Percentiles rank a stretch among this genome's conserved stretches.
Conservation (phyloP, 2,329 filamentous ascomycete species). For the Mollisiaceae sp. region DNA sequence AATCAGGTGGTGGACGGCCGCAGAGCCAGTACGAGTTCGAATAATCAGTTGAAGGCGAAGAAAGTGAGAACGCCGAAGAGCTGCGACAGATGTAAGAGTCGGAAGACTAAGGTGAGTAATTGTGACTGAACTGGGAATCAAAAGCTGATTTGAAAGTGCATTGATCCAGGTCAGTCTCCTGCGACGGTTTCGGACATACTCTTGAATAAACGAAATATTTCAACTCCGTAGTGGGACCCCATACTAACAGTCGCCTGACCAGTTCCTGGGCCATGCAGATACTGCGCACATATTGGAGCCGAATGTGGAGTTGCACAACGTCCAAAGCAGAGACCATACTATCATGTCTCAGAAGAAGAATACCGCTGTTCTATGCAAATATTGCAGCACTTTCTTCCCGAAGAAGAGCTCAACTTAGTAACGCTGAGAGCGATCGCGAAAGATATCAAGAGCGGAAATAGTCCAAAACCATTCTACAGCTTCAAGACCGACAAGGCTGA, state of each 20-base stretch:
- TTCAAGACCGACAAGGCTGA: conserved; percentile 1
- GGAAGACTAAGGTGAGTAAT: conserved; percentile 30
- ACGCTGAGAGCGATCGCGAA: conserved; percentile 25
- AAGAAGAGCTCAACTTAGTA: conserved; percentile 27
- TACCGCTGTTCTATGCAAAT: conserved; percentile 31
- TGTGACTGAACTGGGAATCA: background rate
- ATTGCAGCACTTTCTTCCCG: conserved; percentile 27
- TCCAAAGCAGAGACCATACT: conserved; percentile 31
- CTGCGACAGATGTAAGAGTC: conserved; percentile 31
- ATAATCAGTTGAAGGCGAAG: conserved; percentile 21
- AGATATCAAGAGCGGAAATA: conserved; percentile 21
- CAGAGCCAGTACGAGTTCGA: conserved; percentile 12
- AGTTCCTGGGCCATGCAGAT: conserved; percentile 32
- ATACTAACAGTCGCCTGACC: background rate
- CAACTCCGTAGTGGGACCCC: no score
- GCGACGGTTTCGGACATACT: background rate
- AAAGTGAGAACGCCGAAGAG: conserved; percentile 30
- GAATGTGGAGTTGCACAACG: conserved; percentile 26
- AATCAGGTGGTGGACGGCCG: conserved; percentile 19
- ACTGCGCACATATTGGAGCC: conserved; percentile 31
- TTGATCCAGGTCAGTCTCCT: conserved; percentile 25
- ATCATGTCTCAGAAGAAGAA: conserved; percentile 35
- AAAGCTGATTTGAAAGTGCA: conserved; percentile 22
- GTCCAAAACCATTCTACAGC: conserved; percentile 8
- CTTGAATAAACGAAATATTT: no score